A percentile compares a stretch with the other conserved stretches of the same genome.
Conservation (phyloP, 176 grass and related monocot species). For the Bonia amplexicaulis region DNA sequence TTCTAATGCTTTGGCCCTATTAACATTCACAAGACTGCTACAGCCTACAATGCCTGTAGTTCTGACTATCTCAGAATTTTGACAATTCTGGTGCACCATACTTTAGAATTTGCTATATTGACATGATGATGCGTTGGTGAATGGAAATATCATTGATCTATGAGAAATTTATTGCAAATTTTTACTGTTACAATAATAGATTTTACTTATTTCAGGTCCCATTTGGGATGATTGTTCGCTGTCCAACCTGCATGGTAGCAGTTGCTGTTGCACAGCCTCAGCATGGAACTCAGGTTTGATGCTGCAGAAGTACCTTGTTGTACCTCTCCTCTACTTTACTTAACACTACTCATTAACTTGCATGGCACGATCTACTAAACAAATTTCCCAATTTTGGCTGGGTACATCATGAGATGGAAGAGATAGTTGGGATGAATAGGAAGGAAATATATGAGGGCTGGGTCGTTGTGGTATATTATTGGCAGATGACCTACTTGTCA, state of each 20-base stretch:
- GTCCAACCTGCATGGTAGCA: constrained; percentile 88
- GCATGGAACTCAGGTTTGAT: constrained; percentile 72
- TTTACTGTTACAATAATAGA: background rate
- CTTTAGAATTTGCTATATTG: background rate
- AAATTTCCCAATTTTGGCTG: background rate
- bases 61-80: background rate
- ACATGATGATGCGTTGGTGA: background rate
- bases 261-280: constrained; percentile 89
- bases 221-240: constrained; percentile 71
- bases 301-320: constrained; percentile 1
- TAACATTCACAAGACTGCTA: background rate
- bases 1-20: background rate
- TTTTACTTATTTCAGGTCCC: constrained; percentile 59
- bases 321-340: background rate
- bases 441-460: background rate
- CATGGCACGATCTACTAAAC: background rate
- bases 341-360: background rate
- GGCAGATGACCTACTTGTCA: background rate
- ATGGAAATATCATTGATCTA: constrained; percentile 9
- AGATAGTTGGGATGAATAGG: background rate
- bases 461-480: background rate
- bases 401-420: background rate
- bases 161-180: background rate
- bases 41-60: background rate
- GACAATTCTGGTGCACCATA: background rate